Conservation (phyloP, 2,329 filamentous ascomycete genomes). For the Akanthomyces lecanii region DNA sequence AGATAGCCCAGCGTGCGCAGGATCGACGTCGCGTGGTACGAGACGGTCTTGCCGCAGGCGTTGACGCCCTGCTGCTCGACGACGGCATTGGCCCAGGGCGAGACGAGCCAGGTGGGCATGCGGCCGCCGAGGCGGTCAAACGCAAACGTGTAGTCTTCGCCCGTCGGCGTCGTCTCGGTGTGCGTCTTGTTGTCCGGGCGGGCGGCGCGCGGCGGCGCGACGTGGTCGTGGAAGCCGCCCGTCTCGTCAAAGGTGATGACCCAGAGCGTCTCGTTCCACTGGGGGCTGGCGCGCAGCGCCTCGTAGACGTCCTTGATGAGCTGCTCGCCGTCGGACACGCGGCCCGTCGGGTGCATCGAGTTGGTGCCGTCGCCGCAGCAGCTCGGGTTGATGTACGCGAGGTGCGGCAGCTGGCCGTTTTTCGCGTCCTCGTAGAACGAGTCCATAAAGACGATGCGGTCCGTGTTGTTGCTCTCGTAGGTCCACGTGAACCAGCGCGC, state of each 20-base stretch:
- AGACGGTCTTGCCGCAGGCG: conserved; percentile 30
- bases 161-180: conserved; percentile 30
- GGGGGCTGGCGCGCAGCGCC: conserved; percentile 29
- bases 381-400: conserved; percentile 44
- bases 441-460: conserved; percentile 29
- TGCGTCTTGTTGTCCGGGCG: conserved; percentile 29
- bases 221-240: conserved; percentile 35
- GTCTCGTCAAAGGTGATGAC: conserved; percentile 34
- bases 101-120: conserved; percentile 36
- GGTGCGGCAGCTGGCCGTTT: conserved; percentile 38
- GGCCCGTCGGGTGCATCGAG: conserved; percentile 32
- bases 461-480: conserved; percentile 28
- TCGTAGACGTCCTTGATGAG: conserved; percentile 35
- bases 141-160: conserved; percentile 30
- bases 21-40: conserved; percentile 42
- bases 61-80: conserved; percentile 36
- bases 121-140: conserved; percentile 36
- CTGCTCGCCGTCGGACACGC: conserved; percentile 32
- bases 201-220: conserved; percentile 29
- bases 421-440: conserved; percentile 41
- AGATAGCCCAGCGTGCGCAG: conserved; percentile 39
- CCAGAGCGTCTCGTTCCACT: conserved; percentile 33
- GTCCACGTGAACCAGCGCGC: conserved; percentile 42
- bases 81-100: conserved; percentile 35
- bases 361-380: conserved; percentile 35